Base-by-base conservation (phyloP, 2,329 filamentous ascomycete genomes). In the Fonsecaea pedrosoi region DNA sequence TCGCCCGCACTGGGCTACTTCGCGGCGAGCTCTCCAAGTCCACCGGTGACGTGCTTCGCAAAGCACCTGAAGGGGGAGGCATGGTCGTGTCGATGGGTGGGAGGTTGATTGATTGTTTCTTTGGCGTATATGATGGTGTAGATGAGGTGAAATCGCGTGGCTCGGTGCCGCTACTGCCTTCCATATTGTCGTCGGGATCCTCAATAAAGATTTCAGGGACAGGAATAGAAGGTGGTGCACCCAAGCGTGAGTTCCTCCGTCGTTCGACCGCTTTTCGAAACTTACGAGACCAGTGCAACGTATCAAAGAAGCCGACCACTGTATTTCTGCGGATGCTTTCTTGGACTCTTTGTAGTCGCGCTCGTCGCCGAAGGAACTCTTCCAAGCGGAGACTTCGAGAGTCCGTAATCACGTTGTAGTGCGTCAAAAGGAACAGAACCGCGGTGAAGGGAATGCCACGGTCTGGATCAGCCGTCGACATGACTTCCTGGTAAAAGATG, bases 391-490 rank as follows among this genome's bases (percentile, higher is more conserved):
- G 82, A 78, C 93, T 97, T 84, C 97, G 97, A 82, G 90, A 97
- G 79, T 99, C 95, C 72, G 90, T 97, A 77, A 99, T 99, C 75
- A 99, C 93, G 75, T 98, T 99, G 84, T 99, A 96, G 79, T 99
- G 95, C 38, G 96, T 94, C 65, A 99, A 84, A 68, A 96, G 96
- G 90, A 99, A 95, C 60, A 99, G 84, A 25, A 97, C 90, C 6
- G 90, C 90, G 2, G 92, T 95, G 78, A 99, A 99, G 0, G 92
- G 90, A 67, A 99, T 96, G 56, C 95, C 95, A 69, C 87, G 87
- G 74, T 96, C 92, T 0, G 90, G 91, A 77, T 99, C 94, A 4
- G 94, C 92, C 4, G 93, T 94, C 5, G 97, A 92, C 78, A 98
- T 87, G 21, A 98, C 91, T 80, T 99, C 96, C 78, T 98, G 94